phyloP scores from a whole-genome alignment of 768 basidiomycete species.

The Boletus bicolor region DNA sequence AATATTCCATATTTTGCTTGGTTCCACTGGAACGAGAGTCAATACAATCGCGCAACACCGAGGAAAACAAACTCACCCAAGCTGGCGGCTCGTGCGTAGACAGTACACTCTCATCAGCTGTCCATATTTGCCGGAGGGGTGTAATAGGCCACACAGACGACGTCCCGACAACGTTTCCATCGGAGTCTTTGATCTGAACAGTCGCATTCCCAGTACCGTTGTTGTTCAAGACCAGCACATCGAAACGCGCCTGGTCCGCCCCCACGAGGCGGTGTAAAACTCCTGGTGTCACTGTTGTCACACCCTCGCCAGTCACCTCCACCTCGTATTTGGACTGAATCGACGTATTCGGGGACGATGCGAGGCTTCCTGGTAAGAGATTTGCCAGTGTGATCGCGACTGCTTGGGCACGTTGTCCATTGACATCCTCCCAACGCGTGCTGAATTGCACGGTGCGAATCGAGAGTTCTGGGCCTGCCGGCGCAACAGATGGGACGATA shows the following conservation, averaged over 20 bases:
- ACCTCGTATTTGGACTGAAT: conserved; percentile 34
- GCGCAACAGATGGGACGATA: conserved; percentile 24
- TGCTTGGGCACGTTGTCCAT: conserved; percentile 40
- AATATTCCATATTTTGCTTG: conserved; percentile 54
- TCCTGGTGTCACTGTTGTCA: conserved; percentile 44
- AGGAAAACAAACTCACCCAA: conserved; percentile 40
- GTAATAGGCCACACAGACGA: conserved; percentile 38
- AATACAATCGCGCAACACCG: neutral
- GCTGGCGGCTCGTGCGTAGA: conserved; percentile 49
- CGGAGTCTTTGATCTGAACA: conserved; percentile 31
- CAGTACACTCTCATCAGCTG: conserved; percentile 34
- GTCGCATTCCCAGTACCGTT: conserved; percentile 28
- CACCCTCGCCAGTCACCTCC: conserved; percentile 35
- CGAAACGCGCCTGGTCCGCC: conserved; percentile 48
- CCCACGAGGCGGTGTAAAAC: conserved; percentile 45
- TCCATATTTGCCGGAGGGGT: conserved; percentile 43
- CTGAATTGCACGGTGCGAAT: conserved; percentile 44
- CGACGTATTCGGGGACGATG: conserved; percentile 28
- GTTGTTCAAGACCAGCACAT: conserved; percentile 45
- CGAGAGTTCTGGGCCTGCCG: conserved; percentile 32
- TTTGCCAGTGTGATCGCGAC: conserved; percentile 54
- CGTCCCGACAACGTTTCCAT: conserved; percentile 35
- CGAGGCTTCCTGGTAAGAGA: conserved; percentile 37
- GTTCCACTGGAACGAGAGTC: conserved; percentile 38
- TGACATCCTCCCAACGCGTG: conserved; percentile 43